These are phyloP conservation scores for Adenanthera pavonina DNA, from an alignment of 306 rosid genomes.

Conservation along the genomic window DNA sequence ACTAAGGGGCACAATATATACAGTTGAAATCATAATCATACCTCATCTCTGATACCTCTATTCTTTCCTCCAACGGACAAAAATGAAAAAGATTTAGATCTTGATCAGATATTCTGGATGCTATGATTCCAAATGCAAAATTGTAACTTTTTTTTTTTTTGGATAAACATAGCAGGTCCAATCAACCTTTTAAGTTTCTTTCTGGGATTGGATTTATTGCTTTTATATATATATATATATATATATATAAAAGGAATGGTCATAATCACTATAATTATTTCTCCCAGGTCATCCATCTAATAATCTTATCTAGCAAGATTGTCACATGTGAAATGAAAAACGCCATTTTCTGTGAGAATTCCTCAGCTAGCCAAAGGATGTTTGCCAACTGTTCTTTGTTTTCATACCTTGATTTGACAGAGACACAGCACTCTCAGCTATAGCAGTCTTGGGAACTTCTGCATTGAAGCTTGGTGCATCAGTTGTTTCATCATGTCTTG, in stretches of 20 bases:
- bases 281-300: slow-evolving; percentile 21
- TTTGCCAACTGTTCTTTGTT: slow-evolving; percentile 7
- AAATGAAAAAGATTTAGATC: not conserved
- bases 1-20: not conserved
- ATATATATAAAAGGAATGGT: not conserved
- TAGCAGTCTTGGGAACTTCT: slow-evolving; percentile 42
- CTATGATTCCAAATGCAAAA: slow-evolving; percentile 5
- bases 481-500: slow-evolving; percentile 38
- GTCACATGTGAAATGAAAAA: slow-evolving; percentile 6
- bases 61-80: not conserved
- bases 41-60: not conserved
- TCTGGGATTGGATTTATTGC: not conserved
- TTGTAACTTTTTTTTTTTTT: not conserved
- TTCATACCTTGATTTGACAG: slow-evolving; percentile 68
- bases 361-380: not conserved
- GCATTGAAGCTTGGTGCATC: slow-evolving; percentile 46
- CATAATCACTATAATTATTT: not conserved
- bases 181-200: not conserved
- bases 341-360: not conserved
- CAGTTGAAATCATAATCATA: not conserved
- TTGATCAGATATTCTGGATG: not conserved
- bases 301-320: not conserved
- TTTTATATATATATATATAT: not conserved
- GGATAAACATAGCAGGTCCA: not conserved
- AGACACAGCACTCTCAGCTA: slow-evolving; percentile 45